A percentile compares a stretch with the other conserved stretches of the same genome.
phyloP scores from a whole-genome alignment of 2,329 filamentous ascomycete species.

The Hymenotorrendiella dingleyae region DNA sequence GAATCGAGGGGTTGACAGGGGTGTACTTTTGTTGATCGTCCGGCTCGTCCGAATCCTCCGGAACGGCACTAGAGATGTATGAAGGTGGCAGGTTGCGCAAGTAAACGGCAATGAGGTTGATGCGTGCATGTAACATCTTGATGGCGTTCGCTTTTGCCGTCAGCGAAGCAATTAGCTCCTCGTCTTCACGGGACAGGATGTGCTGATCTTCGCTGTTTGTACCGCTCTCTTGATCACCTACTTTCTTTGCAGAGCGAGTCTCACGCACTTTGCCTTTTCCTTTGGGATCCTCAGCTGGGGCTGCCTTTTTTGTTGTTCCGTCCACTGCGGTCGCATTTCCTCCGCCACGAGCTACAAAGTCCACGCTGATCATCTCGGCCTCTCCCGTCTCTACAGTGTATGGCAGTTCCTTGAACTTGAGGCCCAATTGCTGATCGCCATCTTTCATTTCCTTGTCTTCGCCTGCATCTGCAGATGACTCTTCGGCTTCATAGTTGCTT shows the following conservation, averaged over 20 bases:
- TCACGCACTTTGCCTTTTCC: constrained; percentile 27
- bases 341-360: constrained; percentile 81
- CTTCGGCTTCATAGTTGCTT: constrained; percentile 69
- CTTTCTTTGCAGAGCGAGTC: constrained; percentile 27
- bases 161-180: constrained; percentile 59
- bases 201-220: constrained; percentile 40
- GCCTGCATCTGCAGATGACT: constrained; percentile 40
- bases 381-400: constrained; percentile 91
- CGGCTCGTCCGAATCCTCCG: constrained; percentile 27
- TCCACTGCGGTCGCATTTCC: constrained; percentile 67
- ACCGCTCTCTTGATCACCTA: constrained; percentile 25
- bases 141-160: constrained; percentile 88
- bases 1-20: constrained; percentile 57
- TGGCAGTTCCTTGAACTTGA: constrained; percentile 76
- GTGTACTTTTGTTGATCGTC: constrained; percentile 22
- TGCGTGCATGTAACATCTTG: constrained; percentile 80
- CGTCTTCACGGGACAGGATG: constrained; percentile 54
- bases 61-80: constrained; percentile 45
- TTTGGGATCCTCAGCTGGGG: constrained; percentile 24
- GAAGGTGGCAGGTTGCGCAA: constrained; percentile 65
- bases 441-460: constrained; percentile 72
- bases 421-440: constrained; percentile 45
- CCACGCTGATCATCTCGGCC: constrained; percentile 95
- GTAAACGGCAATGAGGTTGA: constrained; percentile 69
- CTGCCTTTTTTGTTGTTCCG: constrained; percentile 22